Percentiles rank a stretch among this genome's conserved stretches.
Conservation (phyloP, 2,329 filamentous ascomycete species). For the Hypomyces perniciosus region DNA sequence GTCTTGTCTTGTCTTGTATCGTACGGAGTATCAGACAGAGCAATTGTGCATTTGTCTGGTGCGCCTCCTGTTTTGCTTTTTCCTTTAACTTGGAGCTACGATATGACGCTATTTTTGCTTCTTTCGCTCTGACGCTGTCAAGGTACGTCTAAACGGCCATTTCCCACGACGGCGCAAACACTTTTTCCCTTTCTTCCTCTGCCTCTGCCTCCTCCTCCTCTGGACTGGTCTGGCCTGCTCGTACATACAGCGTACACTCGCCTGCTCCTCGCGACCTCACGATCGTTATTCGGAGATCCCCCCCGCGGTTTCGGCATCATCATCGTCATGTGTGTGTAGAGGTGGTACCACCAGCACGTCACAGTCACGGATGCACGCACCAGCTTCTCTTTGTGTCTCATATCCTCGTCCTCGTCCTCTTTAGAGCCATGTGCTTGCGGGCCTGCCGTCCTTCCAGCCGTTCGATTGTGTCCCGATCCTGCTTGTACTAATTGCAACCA, state of each 20-base stretch:
- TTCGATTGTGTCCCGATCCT: constrained; percentile 8
- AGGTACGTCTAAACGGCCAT: neutral
- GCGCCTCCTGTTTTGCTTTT: neutral
- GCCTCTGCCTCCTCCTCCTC: neutral
- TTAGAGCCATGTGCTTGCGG: constrained; percentile 12
- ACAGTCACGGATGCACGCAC: constrained; percentile 1
- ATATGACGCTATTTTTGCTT: constrained; percentile 8
- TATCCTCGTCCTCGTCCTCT: constrained; percentile 1
- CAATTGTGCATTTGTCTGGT: neutral
- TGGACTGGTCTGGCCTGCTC: neutral
- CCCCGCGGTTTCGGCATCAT: too few species aligned
- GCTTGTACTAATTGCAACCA: constrained; percentile 9
- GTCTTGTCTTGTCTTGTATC: neutral
- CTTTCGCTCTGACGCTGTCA: neutral
- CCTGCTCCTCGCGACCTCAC: neutral
- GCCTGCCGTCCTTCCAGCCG: constrained; percentile 5
- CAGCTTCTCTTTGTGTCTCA: constrained; percentile 6
- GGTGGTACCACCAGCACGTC: constrained; percentile 1
- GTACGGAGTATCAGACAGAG: neutral
- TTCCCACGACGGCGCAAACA: neutral
- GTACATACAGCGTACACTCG: neutral
- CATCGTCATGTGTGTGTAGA: neutral
- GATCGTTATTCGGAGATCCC: too few species aligned
- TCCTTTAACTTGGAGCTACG: neutral
- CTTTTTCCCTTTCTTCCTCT: constrained; percentile 4